Conservation (phyloP, 176 grass and related monocot species). For the Aegilops longissima region DNA sequence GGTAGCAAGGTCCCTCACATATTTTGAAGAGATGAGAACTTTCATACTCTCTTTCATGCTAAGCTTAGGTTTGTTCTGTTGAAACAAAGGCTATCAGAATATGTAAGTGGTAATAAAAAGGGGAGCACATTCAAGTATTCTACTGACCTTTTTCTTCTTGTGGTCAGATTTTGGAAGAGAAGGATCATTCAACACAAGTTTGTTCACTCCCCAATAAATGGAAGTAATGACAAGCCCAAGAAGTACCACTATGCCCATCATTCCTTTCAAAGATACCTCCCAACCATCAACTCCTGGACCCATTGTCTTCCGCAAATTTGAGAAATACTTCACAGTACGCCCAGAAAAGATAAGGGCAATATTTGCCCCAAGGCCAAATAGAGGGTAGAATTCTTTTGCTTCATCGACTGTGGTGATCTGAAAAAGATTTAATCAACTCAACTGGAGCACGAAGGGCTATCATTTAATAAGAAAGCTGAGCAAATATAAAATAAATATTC, state of each 20-base stretch:
- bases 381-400: conserved; percentile 91
- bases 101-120: not conserved
- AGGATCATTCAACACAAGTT: conserved; percentile 74
- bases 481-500: not conserved
- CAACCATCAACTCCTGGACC: conserved; percentile 87
- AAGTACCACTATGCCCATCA: conserved; percentile 93
- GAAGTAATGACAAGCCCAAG: conserved; percentile 64
- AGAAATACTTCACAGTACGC: conserved; percentile 87
- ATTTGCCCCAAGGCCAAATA: conserved; percentile 91
- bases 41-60: conserved; percentile 82
- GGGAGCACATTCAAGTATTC: not conserved
- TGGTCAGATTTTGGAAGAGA: conserved; percentile 68
- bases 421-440: conserved; percentile 12
- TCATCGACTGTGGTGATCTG: conserved; percentile 91
- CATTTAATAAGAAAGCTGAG: not conserved
- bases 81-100: not conserved
- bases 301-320: conserved; percentile 80
- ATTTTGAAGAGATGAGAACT: conserved; percentile 70
- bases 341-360: conserved; percentile 79
- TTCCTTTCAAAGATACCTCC: conserved; percentile 87
- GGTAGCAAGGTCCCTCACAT: conserved; percentile 84
- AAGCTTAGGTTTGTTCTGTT: conserved; percentile 80
- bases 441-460: not conserved
- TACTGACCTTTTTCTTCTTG: conserved; percentile 69
- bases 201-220: conserved; percentile 82